Conservation (phyloP, 2,329 filamentous ascomycete species). For the Diplodia seriata region DNA sequence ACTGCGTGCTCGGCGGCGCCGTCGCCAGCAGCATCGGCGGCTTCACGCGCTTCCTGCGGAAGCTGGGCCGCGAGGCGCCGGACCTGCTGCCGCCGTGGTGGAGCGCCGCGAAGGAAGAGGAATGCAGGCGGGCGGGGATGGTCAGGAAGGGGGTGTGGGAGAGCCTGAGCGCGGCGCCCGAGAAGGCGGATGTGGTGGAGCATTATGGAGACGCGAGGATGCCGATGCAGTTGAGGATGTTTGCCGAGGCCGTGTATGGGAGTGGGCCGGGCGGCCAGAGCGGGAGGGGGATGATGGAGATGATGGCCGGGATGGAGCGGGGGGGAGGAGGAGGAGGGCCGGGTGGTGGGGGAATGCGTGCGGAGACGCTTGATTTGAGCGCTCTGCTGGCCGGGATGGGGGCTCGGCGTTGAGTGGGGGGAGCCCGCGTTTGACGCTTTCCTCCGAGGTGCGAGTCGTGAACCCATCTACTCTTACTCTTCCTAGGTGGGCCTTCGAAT, state of each 20-base stretch:
- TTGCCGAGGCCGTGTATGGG: slow-evolving; percentile 38
- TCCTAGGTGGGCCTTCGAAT: too few relatives aligned
- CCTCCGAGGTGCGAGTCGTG: too few relatives aligned
- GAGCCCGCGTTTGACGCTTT: too few relatives aligned
- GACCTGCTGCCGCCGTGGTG: slow-evolving; percentile 40
- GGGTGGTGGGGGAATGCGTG: too few relatives aligned
- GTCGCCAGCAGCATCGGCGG: slow-evolving; percentile 33
- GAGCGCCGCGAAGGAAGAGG: slow-evolving; percentile 36
- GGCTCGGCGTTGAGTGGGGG: too few relatives aligned
- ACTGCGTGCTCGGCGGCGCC: slow-evolving; percentile 37
- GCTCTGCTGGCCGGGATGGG: too few relatives aligned
- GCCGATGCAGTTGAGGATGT: slow-evolving; percentile 42
- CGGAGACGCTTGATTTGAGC: too few relatives aligned
- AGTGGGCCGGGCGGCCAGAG: slow-evolving; percentile 35
- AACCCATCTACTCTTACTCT: too few relatives aligned
- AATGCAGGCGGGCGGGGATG: slow-evolving; percentile 36
- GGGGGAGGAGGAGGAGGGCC: slow-evolving; percentile 23
- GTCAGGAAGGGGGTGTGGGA: slow-evolving; percentile 34
- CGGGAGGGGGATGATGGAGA: slow-evolving; percentile 35
- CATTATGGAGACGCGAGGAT: slow-evolving; percentile 39
- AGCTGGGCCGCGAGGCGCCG: slow-evolving; percentile 32
- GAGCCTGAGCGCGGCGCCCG: slow-evolving; percentile 34
- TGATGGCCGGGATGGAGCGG: slow-evolving; percentile 38
- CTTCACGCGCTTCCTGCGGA: slow-evolving; percentile 37
- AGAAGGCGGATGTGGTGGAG: slow-evolving; percentile 37